These are phyloP conservation scores for Volvox carteri DNA, from an alignment of 163 green algal species.

Conservation along the genomic window DNA sequence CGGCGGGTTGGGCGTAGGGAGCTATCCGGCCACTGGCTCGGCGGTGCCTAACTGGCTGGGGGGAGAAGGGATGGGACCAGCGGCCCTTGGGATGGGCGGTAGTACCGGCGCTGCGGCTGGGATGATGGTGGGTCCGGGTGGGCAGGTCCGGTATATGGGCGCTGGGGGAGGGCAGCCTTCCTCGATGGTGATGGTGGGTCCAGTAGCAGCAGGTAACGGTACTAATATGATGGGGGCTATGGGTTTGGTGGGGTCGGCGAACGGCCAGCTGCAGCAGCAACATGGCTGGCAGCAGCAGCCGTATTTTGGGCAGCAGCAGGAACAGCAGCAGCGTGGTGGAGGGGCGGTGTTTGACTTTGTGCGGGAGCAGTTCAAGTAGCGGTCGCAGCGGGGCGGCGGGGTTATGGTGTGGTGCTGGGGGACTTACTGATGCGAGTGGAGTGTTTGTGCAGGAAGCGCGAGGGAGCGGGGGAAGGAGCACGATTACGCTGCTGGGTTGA, in stretches of 20 bases:
- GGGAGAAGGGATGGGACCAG: background rate
- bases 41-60: background rate
- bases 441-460: too few species aligned
- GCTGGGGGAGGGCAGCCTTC: background rate
- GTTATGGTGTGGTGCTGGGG: too few species aligned
- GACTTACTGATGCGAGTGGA: too few species aligned
- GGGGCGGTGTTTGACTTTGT: slow-evolving; percentile 37
- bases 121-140: slow-evolving; percentile 47
- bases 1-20: slow-evolving; percentile 13
- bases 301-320: slow-evolving; percentile 5
- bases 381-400: too few species aligned
- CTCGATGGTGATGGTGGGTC: too few species aligned
- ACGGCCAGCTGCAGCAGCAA: background rate
- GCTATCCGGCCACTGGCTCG: background rate
- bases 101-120: background rate
- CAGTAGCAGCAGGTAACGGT: too few species aligned
- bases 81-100: slow-evolving; percentile 13
- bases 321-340: slow-evolving; percentile 2
- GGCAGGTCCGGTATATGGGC: slow-evolving; percentile 32
- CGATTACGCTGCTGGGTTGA: too few species aligned
- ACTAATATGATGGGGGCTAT: background rate
- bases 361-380: slow-evolving; percentile 33
- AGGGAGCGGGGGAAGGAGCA: too few species aligned
- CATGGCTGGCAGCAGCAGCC: slow-evolving; percentile 16
- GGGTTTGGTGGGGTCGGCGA: background rate